These are phyloP conservation scores for Venturia pyrina DNA, from an alignment of 2,329 filamentous ascomycete species.

Conservation along the genomic window DNA sequence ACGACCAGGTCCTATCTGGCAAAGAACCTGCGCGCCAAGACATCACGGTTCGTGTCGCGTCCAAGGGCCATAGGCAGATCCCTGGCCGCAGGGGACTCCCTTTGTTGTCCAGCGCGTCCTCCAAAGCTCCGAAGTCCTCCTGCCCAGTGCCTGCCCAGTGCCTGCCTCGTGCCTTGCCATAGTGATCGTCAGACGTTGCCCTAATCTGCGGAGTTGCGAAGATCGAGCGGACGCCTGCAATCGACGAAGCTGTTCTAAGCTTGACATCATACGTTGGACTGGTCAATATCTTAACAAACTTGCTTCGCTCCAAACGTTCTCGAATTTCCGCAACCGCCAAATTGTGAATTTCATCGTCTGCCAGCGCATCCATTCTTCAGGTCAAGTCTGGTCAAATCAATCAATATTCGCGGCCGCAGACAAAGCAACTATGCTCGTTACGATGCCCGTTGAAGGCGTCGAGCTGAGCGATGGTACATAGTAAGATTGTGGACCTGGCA, in stretches of 20 bases:
- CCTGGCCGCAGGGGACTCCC: neutral
- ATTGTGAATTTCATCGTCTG: neutral
- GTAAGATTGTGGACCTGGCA: neutral
- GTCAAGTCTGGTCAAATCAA: no score
- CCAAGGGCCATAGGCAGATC: neutral
- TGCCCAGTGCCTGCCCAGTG: neutral
- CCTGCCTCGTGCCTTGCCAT: neutral
- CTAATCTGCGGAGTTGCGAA: neutral
- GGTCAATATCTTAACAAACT: neutral
- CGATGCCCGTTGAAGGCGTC: neutral
- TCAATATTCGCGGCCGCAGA: neutral
- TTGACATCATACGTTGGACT: neutral
- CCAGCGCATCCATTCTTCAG: neutral
- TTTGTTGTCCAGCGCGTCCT: conserved; percentile 1
- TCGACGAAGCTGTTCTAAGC: neutral
- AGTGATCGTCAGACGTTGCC: neutral
- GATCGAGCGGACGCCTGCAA: neutral
- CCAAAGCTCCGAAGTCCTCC: neutral
- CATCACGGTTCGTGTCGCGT: neutral
- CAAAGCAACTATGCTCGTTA: neutral
- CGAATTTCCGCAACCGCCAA: neutral
- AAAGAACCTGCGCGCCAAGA: neutral
- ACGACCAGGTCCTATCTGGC: neutral
- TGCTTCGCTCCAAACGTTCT: no score
- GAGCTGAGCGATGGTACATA: neutral